Conservation (phyloP, 257 asterid species). For the Cynanchum wilfordii region DNA sequence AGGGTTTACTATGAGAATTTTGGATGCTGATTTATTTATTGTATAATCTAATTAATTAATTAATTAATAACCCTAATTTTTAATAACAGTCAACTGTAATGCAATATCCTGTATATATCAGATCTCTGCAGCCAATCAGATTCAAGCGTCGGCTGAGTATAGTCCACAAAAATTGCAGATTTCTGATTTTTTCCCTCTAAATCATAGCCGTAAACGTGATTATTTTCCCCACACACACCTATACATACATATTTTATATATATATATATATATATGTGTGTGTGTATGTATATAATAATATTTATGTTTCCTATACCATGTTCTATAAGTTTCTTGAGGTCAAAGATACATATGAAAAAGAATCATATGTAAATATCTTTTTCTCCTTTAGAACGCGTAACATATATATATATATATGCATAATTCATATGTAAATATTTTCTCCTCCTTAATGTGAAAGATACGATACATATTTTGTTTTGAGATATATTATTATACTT, state of each 20-base stretch:
- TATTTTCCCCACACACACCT: neutral
- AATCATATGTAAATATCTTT: neutral
- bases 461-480: no score
- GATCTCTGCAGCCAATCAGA: conserved; percentile 7
- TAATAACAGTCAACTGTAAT: no score
- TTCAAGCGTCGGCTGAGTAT: conserved; percentile 14
- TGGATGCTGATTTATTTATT: no score
- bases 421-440: neutral
- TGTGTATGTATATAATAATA: no score
- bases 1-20: no score
- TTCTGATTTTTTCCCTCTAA: neutral
- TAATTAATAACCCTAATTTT: no score
- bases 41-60: no score
- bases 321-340: neutral
- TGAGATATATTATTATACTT: no score
- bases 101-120: neutral
- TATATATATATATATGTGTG: no score
- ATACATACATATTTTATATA: no score
- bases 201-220: neutral
- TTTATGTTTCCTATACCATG: no score
- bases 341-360: neutral
- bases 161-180: neutral
- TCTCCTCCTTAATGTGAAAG: neutral
- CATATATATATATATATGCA: no score
- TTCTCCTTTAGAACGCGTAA: neutral